phyloP scores from a whole-genome alignment of 192 early-diverging fungal species.

The Podila minutissima region DNA sequence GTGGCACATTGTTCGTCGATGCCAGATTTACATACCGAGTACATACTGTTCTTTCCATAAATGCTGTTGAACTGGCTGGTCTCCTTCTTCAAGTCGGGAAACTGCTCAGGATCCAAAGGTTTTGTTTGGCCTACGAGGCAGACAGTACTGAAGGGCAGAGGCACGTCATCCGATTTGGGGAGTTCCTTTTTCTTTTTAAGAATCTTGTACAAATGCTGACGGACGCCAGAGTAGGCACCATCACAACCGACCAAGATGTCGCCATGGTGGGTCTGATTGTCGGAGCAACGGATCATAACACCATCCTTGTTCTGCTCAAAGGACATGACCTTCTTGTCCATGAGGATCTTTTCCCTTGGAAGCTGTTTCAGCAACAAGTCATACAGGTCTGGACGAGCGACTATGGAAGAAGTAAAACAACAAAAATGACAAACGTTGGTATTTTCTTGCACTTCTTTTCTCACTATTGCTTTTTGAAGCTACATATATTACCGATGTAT shows the following conservation, averaged over 20 bases:
- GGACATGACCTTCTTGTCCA: no score
- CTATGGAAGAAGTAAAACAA: no score
- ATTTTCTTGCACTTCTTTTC: neutral
- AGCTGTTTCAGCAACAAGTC: no score
- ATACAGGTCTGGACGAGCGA: no score
- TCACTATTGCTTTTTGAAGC: no score
- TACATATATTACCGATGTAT: no score
- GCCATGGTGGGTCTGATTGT: no score
- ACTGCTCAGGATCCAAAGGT: neutral
- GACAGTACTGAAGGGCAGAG: neutral
- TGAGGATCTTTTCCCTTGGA: no score
- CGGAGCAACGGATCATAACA: no score
- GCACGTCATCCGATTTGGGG: neutral
- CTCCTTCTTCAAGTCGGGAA: no score
- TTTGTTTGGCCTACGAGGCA: neutral
- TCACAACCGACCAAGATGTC: neutral
- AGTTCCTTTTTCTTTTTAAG: neutral
- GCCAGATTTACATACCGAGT: neutral
- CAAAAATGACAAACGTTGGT: neutral
- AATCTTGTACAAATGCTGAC: neutral
- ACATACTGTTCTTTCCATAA: no score
- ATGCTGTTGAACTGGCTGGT: neutral
- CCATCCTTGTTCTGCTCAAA: no score
- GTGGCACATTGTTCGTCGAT: neutral
- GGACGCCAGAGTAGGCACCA: neutral